These are phyloP conservation scores for Amanita subjunquillea DNA, from an alignment of 768 basidiomycete species.

Conservation along the genomic window DNA sequence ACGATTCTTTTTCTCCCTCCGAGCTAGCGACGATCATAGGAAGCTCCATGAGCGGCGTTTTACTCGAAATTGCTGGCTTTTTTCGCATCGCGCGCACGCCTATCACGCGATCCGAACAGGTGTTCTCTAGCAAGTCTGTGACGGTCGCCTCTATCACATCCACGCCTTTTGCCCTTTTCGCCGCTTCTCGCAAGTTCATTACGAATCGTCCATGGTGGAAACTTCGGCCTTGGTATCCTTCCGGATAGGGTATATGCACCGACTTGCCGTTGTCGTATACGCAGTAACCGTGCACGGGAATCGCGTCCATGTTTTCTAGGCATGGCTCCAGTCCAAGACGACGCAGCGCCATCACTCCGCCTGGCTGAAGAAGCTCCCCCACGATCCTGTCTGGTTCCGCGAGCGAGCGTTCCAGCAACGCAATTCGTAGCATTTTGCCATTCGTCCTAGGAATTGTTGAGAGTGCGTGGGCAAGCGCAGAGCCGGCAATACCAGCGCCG, in stretches of 20 bases:
- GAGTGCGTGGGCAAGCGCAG: constrained; percentile 78
- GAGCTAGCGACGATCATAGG: constrained; percentile 8
- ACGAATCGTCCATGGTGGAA: constrained; percentile 96
- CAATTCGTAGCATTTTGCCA: constrained; percentile 56
- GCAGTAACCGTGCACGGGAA: constrained; percentile 79
- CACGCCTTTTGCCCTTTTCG: constrained; percentile 48
- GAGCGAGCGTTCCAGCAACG: constrained; percentile 84
- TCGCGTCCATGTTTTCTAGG: constrained; percentile 82
- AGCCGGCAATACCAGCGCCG: constrained; percentile 88
- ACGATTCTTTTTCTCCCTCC: constrained; percentile 36
- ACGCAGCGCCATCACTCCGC: constrained; percentile 68
- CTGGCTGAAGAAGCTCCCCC: constrained; percentile 93
- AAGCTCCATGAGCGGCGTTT: neutral
- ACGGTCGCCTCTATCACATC: constrained; percentile 82
- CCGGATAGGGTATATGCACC: constrained; percentile 88
- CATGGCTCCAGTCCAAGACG: constrained; percentile 68
- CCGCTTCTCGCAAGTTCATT: constrained; percentile 63
- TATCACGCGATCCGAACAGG: constrained; percentile 36
- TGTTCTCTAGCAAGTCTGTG: constrained; percentile 59
- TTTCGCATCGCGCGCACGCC: constrained; percentile 57
- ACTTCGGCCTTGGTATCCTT: constrained; percentile 57
- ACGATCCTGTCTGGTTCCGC: constrained; percentile 94
- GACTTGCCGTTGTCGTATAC: constrained; percentile 54
- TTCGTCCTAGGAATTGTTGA: constrained; percentile 40
- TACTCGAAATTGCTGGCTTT: constrained; percentile 3